Evolutionary conservation across 768 basidiomycete genomes (phyloP).

Genomic region (Suillus sp.): DNA sequence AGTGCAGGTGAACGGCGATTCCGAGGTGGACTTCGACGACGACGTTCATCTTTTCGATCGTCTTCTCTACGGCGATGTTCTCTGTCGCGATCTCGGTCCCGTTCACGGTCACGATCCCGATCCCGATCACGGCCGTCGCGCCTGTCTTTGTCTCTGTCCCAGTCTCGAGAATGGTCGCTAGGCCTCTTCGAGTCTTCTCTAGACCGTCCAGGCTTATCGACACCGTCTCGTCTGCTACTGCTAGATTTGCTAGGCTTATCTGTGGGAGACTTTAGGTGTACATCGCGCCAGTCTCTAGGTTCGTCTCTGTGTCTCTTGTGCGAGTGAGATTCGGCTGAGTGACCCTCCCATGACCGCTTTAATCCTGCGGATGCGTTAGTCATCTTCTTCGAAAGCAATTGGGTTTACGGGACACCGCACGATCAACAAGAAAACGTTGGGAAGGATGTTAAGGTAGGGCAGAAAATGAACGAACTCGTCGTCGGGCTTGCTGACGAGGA

Average conservation of each 20-base stretch:
- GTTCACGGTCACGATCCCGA: slow-evolving; percentile 30
- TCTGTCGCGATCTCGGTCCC: slow-evolving; percentile 26
- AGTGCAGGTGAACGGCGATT: slow-evolving; percentile 16
- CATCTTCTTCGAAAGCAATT: slow-evolving; percentile 50
- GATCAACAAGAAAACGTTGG: slow-evolving; percentile 48
- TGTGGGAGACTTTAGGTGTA: slow-evolving; percentile 49
- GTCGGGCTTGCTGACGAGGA: slow-evolving; percentile 10
- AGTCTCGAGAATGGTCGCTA: slow-evolving; percentile 30
- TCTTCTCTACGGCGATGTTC: slow-evolving; percentile 35
- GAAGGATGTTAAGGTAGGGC: slow-evolving; percentile 5
- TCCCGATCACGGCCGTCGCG: slow-evolving; percentile 28
- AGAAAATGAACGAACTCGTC: slow-evolving; percentile 4
- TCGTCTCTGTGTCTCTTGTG: slow-evolving; percentile 61
- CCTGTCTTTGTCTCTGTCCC: slow-evolving; percentile 26
- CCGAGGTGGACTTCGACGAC: slow-evolving; percentile 23
- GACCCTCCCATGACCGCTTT: slow-evolving; percentile 78
- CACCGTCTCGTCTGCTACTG: slow-evolving; percentile 37
- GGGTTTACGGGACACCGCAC: slow-evolving; percentile 83
- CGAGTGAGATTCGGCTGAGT: slow-evolving; percentile 36
- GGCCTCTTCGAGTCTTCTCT: slow-evolving; percentile 40
- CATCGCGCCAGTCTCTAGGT: slow-evolving; percentile 70
- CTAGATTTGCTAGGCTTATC: slow-evolving; percentile 26
- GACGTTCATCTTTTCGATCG: slow-evolving; percentile 30
- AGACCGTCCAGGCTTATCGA: slow-evolving; percentile 40
- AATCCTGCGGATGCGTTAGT: slow-evolving; percentile 84